phyloP scores from a whole-genome alignment of 1,284 basidiomycete species.

The Cutaneotrichosporon cyanovorans region DNA sequence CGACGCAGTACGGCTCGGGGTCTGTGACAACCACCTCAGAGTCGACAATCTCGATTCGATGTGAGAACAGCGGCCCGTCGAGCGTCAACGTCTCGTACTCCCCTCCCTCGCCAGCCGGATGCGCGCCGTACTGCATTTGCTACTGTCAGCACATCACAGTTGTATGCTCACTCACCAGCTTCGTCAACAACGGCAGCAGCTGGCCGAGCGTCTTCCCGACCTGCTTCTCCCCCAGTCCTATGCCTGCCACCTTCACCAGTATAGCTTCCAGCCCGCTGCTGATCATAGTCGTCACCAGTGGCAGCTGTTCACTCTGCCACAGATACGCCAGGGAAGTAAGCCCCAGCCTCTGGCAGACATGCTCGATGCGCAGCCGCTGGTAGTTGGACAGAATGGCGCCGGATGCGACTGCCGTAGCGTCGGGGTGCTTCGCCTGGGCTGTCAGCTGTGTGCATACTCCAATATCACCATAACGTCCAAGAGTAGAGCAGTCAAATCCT shows the following conservation, averaged over 20 bases:
- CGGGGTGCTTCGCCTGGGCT: slow-evolving; percentile 64
- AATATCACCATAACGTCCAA: slow-evolving; percentile 64
- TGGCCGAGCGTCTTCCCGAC: slow-evolving; percentile 69
- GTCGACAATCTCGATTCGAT: slow-evolving; percentile 59
- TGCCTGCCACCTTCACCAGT: slow-evolving; percentile 93
- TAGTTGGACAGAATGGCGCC: slow-evolving; percentile 98
- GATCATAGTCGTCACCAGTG: slow-evolving; percentile 82
- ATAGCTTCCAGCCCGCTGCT: slow-evolving; percentile 69
- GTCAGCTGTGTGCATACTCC: background rate
- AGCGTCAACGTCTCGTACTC: slow-evolving; percentile 95
- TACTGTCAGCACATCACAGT: slow-evolving; percentile 36
- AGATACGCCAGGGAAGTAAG: slow-evolving; percentile 80
- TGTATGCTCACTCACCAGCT: slow-evolving; percentile 54
- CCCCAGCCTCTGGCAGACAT: slow-evolving; percentile 82
- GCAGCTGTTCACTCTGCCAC: slow-evolving; percentile 84
- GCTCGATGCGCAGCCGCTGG: slow-evolving; percentile 92
- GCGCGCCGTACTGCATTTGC: slow-evolving; percentile 78
- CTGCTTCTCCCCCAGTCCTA: slow-evolving; percentile 70
- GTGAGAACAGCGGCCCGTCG: slow-evolving; percentile 82
- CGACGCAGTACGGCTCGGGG: slow-evolving; percentile 59
- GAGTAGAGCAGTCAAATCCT: slow-evolving; percentile 80
- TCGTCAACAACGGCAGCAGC: slow-evolving; percentile 66
- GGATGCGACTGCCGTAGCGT: slow-evolving; percentile 79
- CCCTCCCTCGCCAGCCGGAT: slow-evolving; percentile 95
- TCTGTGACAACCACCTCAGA: slow-evolving; percentile 61